These are phyloP conservation scores for Ophiocordyceps australis DNA, from an alignment of 2,329 filamentous ascomycete species.

Conservation along the genomic window DNA sequence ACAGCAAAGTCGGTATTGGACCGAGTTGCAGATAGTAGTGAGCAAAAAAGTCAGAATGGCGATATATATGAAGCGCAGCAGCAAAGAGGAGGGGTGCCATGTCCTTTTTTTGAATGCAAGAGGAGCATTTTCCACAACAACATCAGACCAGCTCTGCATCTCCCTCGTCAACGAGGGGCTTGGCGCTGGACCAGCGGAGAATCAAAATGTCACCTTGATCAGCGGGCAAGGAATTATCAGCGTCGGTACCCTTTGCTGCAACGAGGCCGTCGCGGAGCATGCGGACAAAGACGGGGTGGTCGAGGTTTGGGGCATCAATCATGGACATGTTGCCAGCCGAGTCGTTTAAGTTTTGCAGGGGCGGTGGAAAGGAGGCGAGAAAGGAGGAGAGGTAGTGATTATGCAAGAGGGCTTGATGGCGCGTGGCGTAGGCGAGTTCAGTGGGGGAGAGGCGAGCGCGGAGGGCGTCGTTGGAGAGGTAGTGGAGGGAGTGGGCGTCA, in stretches of 20 bases:
- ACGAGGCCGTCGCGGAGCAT: constrained; percentile 43
- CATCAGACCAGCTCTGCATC: constrained; percentile 39
- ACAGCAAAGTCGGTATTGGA: too few species aligned
- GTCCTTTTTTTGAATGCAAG: too few species aligned
- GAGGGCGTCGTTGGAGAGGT: constrained; percentile 38
- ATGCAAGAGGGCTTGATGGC: constrained; percentile 71
- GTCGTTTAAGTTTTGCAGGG: constrained; percentile 76
- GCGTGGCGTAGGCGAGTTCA: constrained; percentile 66
- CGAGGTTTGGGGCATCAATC: constrained; percentile 73
- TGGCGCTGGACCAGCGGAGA: constrained; percentile 59
- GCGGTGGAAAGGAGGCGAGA: constrained; percentile 59
- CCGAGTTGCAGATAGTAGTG: too few species aligned
- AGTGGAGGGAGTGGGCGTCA: constrained; percentile 58
- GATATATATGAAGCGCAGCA: too few species aligned
- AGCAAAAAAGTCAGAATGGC: too few species aligned
- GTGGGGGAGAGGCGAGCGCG: constrained; percentile 50
- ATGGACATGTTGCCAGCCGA: constrained; percentile 78
- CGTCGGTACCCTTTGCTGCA: constrained; percentile 42
- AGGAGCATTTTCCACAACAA: too few species aligned
- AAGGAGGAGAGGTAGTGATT: constrained; percentile 78
- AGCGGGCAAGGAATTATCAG: constrained; percentile 39
- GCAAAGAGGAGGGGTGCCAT: too few species aligned
- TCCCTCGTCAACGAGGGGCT: constrained; percentile 32
- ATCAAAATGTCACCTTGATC: constrained; percentile 47
- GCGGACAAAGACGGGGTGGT: constrained; percentile 71